Evolutionary conservation across 2,329 filamentous ascomycete genomes (phyloP).

Genomic region (Chalara sp.): DNA sequence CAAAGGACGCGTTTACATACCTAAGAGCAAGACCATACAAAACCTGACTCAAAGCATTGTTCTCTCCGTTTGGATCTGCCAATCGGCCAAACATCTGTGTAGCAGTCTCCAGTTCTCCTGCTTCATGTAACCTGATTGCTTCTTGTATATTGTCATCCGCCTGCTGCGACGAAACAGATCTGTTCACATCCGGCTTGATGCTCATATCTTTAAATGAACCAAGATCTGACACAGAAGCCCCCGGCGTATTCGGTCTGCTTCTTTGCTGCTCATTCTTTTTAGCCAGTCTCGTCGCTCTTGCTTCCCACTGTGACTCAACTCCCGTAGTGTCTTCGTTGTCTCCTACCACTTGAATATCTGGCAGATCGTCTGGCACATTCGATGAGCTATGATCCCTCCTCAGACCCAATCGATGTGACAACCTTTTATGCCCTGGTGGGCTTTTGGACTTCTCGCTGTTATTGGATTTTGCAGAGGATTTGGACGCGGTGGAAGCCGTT

Average conservation of each 20-base stretch:
- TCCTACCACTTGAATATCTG: constrained; percentile 55
- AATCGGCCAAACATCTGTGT: constrained; percentile 81
- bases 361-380: constrained; percentile 73
- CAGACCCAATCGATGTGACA: constrained; percentile 69
- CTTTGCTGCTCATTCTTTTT: constrained; percentile 43
- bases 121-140: constrained; percentile 90
- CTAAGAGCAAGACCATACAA: constrained; percentile 87
- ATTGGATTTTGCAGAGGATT: constrained; percentile 23
- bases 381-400: constrained; percentile 56
- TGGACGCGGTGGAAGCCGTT: constrained; percentile 38
- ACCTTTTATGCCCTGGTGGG: constrained; percentile 30
- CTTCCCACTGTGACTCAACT: constrained; percentile 78
- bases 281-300: constrained; percentile 83
- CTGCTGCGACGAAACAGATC: constrained; percentile 41
- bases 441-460: constrained; percentile 11
- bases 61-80: constrained; percentile 75
- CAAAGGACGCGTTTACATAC: constrained; percentile 40
- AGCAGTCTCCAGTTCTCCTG: constrained; percentile 68
- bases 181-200: constrained; percentile 11
- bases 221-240: constrained; percentile 17
- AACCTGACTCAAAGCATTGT: constrained; percentile 92
- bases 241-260: constrained; percentile 36
- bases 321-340: constrained; percentile 37
- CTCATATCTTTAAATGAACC: constrained; percentile 14
- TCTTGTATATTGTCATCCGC: constrained; percentile 76